These are phyloP conservation scores for Linum usitatissimum DNA, from an alignment of 345 rosid genomes.

Conservation along the genomic window DNA sequence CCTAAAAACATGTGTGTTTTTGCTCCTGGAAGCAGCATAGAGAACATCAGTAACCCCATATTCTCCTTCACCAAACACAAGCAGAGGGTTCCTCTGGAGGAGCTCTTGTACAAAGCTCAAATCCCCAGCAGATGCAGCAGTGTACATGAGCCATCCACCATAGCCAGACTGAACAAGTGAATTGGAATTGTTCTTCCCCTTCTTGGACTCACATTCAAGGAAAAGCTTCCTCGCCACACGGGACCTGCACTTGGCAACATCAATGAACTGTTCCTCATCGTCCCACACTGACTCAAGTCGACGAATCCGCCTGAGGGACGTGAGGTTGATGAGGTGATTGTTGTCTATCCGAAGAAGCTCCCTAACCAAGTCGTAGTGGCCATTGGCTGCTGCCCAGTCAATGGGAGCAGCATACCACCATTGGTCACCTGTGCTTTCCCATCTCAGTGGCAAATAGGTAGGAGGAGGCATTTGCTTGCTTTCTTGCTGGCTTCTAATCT, in stretches of 20 bases:
- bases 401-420: slow-evolving; percentile 99
- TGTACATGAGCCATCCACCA: slow-evolving; percentile 89
- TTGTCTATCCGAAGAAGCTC: slow-evolving; percentile 74
- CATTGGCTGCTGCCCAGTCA: slow-evolving; percentile 87
- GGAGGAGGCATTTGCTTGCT: slow-evolving; percentile 50
- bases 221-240: slow-evolving; percentile 62
- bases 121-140: slow-evolving; percentile 96
- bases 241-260: slow-evolving; percentile 58
- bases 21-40: slow-evolving; percentile 83
- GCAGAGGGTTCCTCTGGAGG: slow-evolving; percentile 56
- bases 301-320: slow-evolving; percentile 82
- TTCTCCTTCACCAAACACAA: slow-evolving; percentile 92
- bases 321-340: slow-evolving; percentile 81
- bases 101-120: slow-evolving; percentile 48
- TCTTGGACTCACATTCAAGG: slow-evolving; percentile 44
- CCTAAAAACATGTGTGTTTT: slow-evolving; percentile 48
- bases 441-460: slow-evolving; percentile 68
- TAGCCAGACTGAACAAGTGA: slow-evolving; percentile 66
- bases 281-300: slow-evolving; percentile 97
- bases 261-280: slow-evolving; percentile 54
- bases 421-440: slow-evolving; percentile 95
- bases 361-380: slow-evolving; percentile 79
- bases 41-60: slow-evolving; percentile 82
- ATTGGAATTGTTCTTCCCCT: slow-evolving; percentile 34
- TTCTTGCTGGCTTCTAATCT: no score